These are phyloP conservation scores for Calamus simplicifolius DNA, from an alignment of 176 grass and related monocot species.

Conservation along the genomic window DNA sequence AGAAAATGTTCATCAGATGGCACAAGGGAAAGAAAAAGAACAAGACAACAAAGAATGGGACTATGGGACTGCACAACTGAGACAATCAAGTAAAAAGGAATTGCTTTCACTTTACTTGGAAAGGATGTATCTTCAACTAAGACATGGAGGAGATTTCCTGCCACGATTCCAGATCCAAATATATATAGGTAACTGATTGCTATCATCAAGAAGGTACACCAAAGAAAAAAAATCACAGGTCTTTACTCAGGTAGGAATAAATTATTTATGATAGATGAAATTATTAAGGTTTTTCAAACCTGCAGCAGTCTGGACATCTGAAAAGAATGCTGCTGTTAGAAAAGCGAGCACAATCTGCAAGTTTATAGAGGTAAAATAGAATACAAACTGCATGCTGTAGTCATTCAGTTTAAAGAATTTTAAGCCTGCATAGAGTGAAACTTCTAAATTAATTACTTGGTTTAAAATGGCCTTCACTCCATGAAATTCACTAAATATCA, in stretches of 20 bases:
- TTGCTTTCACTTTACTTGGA: slow-evolving; percentile 21
- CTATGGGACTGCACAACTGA: no score
- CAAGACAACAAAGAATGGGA: no score
- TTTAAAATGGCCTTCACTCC: no score
- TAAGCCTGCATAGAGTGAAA: slow-evolving; percentile 21
- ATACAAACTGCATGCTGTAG: slow-evolving; percentile 44
- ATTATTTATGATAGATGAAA: neutral
- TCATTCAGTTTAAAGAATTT: slow-evolving; percentile 54
- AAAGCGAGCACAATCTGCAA: slow-evolving; percentile 51
- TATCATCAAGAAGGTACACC: slow-evolving; percentile 15
- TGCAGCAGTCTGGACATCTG: slow-evolving; percentile 33
- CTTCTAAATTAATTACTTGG: no score
- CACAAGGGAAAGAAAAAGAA: no score
- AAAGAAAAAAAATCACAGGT: neutral
- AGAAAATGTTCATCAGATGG: no score
- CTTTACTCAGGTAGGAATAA: neutral
- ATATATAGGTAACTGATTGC: slow-evolving; percentile 53
- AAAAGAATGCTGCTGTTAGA: slow-evolving; percentile 48
- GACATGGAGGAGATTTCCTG: slow-evolving; percentile 24
- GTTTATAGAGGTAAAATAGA: slow-evolving; percentile 54
- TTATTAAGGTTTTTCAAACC: slow-evolving; percentile 23
- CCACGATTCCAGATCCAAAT: slow-evolving; percentile 42
- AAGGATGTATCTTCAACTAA: slow-evolving; percentile 43
- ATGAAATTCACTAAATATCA: neutral
- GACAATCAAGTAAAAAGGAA: no score